Evolutionary conservation across 208 protist genomes (phyloP).

Genomic region (Trypanosoma grayi): DNA sequence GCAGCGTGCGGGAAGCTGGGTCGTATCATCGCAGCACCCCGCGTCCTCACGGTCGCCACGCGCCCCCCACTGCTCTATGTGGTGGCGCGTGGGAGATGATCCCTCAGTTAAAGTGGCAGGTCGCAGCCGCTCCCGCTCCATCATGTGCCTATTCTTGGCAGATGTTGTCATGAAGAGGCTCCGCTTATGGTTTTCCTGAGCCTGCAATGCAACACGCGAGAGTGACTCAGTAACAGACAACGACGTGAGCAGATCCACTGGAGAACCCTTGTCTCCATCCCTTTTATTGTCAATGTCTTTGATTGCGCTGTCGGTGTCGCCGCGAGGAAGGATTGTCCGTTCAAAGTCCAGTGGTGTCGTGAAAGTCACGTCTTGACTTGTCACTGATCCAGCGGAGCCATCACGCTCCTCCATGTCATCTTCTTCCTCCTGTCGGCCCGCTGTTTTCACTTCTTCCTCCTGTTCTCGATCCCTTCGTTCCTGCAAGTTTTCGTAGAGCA

Average conservation of each 20-base stretch:
- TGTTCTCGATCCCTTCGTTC: neutral
- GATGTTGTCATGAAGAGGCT: neutral
- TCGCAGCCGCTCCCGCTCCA: neutral
- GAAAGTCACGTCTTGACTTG: neutral
- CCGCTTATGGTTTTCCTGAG: conserved; percentile 1
- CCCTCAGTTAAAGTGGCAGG: neutral
- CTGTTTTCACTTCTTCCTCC: too few relatives aligned
- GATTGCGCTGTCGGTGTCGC: neutral
- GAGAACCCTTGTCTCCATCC: neutral
- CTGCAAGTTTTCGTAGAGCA: conserved; percentile 9
- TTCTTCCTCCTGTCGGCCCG: too few relatives aligned
- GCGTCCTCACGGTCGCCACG: neutral
- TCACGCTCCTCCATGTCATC: too few relatives aligned
- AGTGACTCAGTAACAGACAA: neutral
- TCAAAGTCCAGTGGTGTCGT: neutral
- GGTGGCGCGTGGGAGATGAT: neutral
- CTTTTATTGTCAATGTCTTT: neutral
- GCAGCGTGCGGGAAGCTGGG: neutral
- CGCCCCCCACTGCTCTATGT: neutral
- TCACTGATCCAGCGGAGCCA: neutral
- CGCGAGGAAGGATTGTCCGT: neutral
- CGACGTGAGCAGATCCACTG: neutral
- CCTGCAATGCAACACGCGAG: neutral
- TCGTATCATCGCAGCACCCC: neutral
- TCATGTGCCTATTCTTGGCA: neutral